Evolutionary conservation across 2,329 filamentous ascomycete genomes (phyloP), one percentile per base, ranked within the genome.

Genomic region (Mycocentrospora acerina): DNA sequence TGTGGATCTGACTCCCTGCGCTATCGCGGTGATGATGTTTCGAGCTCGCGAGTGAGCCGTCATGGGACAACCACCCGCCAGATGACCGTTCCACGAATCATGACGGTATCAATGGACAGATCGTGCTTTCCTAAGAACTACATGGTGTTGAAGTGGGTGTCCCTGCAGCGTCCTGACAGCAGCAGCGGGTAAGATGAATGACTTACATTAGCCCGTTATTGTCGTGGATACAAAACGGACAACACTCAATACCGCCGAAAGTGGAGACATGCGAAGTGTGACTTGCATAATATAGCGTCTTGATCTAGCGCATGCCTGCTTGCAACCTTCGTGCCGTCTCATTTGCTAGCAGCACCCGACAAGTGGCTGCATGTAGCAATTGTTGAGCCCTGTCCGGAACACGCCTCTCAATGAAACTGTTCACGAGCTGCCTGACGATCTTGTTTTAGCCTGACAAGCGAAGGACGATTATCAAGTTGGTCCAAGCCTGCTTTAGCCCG

Each of bases 271-370:
- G 37, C 42, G 44, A 55, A 49, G 51, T 59, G 59, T 66, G 62
- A 62, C 62, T 62, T 66, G 62, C 62, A 66, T 57, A 53, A 47
- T 42, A 52, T 64, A 63, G 60, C 55, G 55, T 48, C 51, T 47
- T 49, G 48, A 37, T 41, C 42, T 47, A 40, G 50, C 44, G 62
- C 55, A 58, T 58, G 59, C 59, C 56, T 49, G 46, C 45, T 49
- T 50, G 35, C 46, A 32, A 34, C 35, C 33, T 32, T 26, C 39
- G 33, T 13, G 31, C 27, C 33, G 32, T 46, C 31, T 48, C 30
- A 59, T 62, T 63, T 54, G 62, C 43, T 37, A 44, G 31, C 41
- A 29, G 24, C 27, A 29, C 19, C 38, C 37, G 42, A 46, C 24
- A 46, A 40, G 35, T 31, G 40, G 38, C 41, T 54, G 48, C 52